Base-by-base conservation (phyloP, 495 filamentous ascomycete species). In the Friedmanniomyces endolithicus region DNA sequence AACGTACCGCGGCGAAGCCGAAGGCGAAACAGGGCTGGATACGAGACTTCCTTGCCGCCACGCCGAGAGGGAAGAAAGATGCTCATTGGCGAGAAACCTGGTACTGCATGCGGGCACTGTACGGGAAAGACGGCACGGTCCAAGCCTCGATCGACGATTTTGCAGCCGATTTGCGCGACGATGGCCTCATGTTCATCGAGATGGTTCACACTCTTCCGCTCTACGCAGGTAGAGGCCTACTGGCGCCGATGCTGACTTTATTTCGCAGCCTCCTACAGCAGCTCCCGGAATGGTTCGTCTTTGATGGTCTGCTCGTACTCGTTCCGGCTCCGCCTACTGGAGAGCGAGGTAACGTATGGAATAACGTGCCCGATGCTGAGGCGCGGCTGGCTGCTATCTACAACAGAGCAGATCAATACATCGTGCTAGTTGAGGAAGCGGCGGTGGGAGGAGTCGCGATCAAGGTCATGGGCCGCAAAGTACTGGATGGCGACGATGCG, bases 251-350 rank as follows among this genome's bases (percentile, higher is more conserved):
- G 22, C 33, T 55, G 7, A 16, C 16, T 16, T 11, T 19, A 4
- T 55, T 25, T 31, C 25, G 44, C 24, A 47, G 12, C 16, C 29
- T 48, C 11, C 41, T 55, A 4, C 11, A 16, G 25, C 16, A 14
- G 17, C 33, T 55, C 8, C 52, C 52, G 44, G 52, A 55, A 25
- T 55, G 52, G 52, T 47, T 48, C 19, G 52, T 43, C 6, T 55
- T 55, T 22, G 44, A 16, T 3, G 52, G 52, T 22, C 20, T 23
- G 29, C 17, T 47, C 20, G 41, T 55, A 2, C 33, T 55, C 11
- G 52, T 55, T 2, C 52, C 52, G 29, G 25, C 16, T 37, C 33
- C 17, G 44, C 52, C 52, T 2, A n/a, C 9, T 23, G 20, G 33
- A 11, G 17, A 22, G 19, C 41, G 20, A 14, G 44, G 41, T 17